Percentiles rank a stretch among this genome's conserved stretches.
These are phyloP conservation scores for Coprinopsis marcescibilis DNA, from an alignment of 768 basidiomycete species.

Conservation along the genomic window DNA sequence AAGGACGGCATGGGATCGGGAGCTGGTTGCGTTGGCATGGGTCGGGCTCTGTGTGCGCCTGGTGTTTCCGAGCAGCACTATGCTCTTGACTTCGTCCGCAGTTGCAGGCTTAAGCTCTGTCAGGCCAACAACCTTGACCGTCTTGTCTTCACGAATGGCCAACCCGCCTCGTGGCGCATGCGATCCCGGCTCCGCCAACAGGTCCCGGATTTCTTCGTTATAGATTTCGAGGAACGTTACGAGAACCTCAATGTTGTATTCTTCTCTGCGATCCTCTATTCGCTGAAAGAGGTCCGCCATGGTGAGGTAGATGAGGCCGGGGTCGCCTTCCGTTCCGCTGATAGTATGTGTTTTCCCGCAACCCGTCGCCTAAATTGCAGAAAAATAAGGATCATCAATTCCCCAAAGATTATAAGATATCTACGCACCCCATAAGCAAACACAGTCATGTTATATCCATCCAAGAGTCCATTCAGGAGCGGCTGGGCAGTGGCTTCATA, in stretches of 20 bases:
- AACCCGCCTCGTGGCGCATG: slow-evolving; percentile 73
- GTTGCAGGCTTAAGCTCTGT: slow-evolving; percentile 74
- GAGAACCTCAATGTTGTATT: slow-evolving; percentile 80
- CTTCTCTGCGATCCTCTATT: slow-evolving; percentile 82
- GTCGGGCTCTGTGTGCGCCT: slow-evolving; percentile 91
- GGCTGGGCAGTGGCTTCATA: slow-evolving; percentile 85
- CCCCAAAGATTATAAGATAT: not conserved
- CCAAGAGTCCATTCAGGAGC: slow-evolving; percentile 75
- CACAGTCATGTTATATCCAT: slow-evolving; percentile 95
- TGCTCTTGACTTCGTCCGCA: slow-evolving; percentile 91
- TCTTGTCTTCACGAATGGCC: slow-evolving; percentile 90
- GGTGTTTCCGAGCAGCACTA: slow-evolving; percentile 84
- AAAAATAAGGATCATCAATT: slow-evolving; percentile 11
- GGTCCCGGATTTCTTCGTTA: slow-evolving; percentile 97
- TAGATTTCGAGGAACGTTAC: slow-evolving; percentile 99
- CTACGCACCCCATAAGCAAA: slow-evolving; percentile 94
- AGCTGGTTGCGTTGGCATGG: slow-evolving; percentile 94
- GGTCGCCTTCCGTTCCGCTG: slow-evolving; percentile 82
- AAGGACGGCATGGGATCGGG: slow-evolving; percentile 95
- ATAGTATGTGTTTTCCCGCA: slow-evolving; percentile 99
- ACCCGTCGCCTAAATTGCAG: slow-evolving; percentile 89
- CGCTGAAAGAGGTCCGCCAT: slow-evolving; percentile 96
- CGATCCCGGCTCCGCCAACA: slow-evolving; percentile 71
- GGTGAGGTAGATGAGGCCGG: slow-evolving; percentile 92
- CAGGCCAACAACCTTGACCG: slow-evolving; percentile 84